Evolutionary conservation across 108 stramenopile species (phyloP).

Genomic region (Heterococcus sp.): DNA sequence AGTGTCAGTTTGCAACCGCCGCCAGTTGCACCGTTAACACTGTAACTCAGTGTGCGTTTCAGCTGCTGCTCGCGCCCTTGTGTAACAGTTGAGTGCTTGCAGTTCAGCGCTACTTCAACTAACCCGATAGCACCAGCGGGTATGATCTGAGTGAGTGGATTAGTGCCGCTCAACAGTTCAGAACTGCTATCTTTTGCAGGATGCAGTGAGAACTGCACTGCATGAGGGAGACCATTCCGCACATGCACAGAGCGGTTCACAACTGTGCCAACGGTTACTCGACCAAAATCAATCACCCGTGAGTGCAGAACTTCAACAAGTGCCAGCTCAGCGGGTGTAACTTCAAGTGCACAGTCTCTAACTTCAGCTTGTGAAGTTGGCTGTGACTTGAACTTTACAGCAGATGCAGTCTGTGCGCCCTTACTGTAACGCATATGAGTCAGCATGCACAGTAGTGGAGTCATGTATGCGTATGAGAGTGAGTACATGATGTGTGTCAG

Average conservation of each 20-base stretch:
- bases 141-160: constrained; percentile 1
- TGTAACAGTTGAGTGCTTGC: too few species aligned
- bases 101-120: constrained; percentile 24
- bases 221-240: constrained; percentile 19
- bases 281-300: constrained; percentile 32
- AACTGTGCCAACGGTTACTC: constrained; percentile 17
- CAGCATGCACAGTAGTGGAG: background rate
- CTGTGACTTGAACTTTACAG: background rate
- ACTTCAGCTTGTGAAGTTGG: background rate
- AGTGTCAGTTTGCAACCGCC: too few species aligned
- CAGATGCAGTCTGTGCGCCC: background rate
- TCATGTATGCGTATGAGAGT: background rate
- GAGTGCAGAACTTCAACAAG: constrained; percentile 4
- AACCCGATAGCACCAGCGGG: constrained; percentile 32
- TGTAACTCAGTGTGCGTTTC: too few species aligned
- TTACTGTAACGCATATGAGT: background rate
- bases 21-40: too few species aligned
- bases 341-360: background rate
- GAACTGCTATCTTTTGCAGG: too few species aligned
- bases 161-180: background rate
- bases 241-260: constrained; percentile 12
- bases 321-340: background rate
- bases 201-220: constrained; percentile 1
- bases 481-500: background rate
- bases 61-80: too few species aligned